These are phyloP conservation scores for Cryptococcus amylolentus DNA, from an alignment of 1,284 basidiomycete species.

Conservation along the genomic window DNA sequence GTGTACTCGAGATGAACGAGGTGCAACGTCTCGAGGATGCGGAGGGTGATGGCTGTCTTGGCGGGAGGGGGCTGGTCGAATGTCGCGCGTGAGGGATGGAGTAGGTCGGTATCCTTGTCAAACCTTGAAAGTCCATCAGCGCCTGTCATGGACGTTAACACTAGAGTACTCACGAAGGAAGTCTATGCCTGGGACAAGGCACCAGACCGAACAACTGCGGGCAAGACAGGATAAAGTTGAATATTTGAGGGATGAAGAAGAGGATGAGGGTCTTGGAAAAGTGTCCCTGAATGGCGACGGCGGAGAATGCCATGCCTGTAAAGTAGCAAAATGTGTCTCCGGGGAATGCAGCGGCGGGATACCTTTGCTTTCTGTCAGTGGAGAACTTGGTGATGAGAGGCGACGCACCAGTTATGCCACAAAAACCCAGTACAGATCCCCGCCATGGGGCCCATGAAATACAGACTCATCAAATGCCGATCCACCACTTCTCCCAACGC, in stretches of 20 bases:
- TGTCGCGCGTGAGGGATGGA: conserved; percentile 67
- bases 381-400: conserved; percentile 19
- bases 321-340: conserved; percentile 99
- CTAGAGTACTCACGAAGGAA: conserved; percentile 67
- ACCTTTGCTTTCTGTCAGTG: conserved; percentile 59
- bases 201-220: conserved; percentile 94
- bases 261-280: conserved; percentile 94
- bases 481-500: conserved; percentile 70
- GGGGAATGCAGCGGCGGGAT: conserved; percentile 88
- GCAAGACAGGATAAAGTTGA: conserved; percentile 93
- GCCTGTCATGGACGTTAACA: not conserved
- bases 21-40: conserved; percentile 59
- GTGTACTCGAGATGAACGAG: conserved; percentile 65
- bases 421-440: conserved; percentile 85
- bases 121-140: conserved; percentile 56
- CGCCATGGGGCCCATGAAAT: conserved; percentile 92
- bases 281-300: conserved; percentile 92
- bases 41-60: conserved; percentile 57
- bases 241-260: conserved; percentile 96
- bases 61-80: conserved; percentile 59
- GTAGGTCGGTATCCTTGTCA: conserved; percentile 64
- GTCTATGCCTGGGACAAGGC: conserved; percentile 86
- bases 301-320: conserved; percentile 94
- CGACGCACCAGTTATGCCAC: conserved; percentile 84
- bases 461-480: conserved; percentile 88